Evolutionary conservation across 2,329 filamentous ascomycete genomes (phyloP).

Genomic region (Arthrinium puccinioides): DNA sequence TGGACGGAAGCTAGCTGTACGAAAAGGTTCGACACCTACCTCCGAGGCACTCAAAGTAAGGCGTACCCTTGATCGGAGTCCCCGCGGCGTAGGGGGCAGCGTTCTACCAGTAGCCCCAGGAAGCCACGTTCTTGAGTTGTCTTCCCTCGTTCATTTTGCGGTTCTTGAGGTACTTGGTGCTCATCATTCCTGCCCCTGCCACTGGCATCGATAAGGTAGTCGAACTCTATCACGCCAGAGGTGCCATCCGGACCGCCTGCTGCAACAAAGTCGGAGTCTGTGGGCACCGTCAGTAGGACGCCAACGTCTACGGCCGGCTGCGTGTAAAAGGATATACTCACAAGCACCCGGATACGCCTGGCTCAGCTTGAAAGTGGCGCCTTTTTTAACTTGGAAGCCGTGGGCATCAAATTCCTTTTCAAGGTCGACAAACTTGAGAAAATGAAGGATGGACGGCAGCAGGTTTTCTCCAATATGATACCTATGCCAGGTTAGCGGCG

Average conservation of each 20-base stretch:
- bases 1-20: neutral
- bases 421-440: constrained; percentile 35
- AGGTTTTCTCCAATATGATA: constrained; percentile 32
- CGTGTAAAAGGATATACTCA: too few species aligned
- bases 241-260: constrained; percentile 29
- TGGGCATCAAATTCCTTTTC: constrained; percentile 29
- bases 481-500: constrained; percentile 15
- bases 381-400: constrained; percentile 34
- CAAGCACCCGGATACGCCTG: too few species aligned
- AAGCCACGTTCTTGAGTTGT: constrained; percentile 44
- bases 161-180: constrained; percentile 42
- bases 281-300: too few species aligned
- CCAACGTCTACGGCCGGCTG: too few species aligned
- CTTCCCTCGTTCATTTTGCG: constrained; percentile 35
- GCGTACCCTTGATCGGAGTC: neutral
- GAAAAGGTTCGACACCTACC: neutral
- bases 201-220: constrained; percentile 43
- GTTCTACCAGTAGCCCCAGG: constrained; percentile 40
- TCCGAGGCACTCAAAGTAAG: neutral
- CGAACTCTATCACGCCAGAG: constrained; percentile 32
- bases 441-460: constrained; percentile 30
- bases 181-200: constrained; percentile 36
- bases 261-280: constrained; percentile 35
- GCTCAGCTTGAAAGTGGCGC: constrained; percentile 21
- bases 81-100: constrained; percentile 22